Base-by-base conservation (phyloP, 1,284 basidiomycete genomes). In the Clitocybe nebularis region DNA sequence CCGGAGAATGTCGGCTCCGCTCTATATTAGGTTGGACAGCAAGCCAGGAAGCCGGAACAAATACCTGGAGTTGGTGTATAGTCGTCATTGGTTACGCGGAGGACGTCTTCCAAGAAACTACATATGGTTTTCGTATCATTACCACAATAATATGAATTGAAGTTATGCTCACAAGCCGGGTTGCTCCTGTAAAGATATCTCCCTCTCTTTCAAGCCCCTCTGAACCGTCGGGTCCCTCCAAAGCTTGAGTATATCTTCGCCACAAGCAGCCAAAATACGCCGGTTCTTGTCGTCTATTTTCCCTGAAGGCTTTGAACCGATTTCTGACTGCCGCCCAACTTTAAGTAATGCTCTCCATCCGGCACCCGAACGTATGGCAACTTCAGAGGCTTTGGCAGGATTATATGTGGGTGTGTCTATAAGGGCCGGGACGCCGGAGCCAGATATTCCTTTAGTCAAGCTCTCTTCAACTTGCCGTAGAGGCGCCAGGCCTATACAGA, bases 101-200 rank as follows among this genome's bases (percentile, higher is more conserved):
- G 54, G 0, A 75, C 69, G 43, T 81, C 69, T 44, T 78, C 67
- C 43, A 84, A 57, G 53, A 83, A 84, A 52, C 81, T 84, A 32
- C 9, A 32, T 16, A 16, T 3, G 19, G 30, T 20, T n/a, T 23
- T 35, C n/a, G n/a, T 32, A 26, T 47, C 22, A 42, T 52, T 45
- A 28, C 33, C 46, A 28, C 13, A 35, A 8, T n/a, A n/a, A n/a
- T n/a, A n/a, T n/a, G n/a, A n/a, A n/a, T n/a, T 11, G 37, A 29
- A 41, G 28, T n/a, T 23, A n/a, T 16, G 73, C 77, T 59, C 54
- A 81, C 79, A 81, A 83, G 41, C 77, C 77, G 13, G 79, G 71
- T 47, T 78, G 75, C 38, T 78, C 75, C 50, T 74, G 63, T 37
- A 81, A 57, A 8, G 52, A 56, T 24, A 80, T 69, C 4, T 71